Conservation (phyloP, 345 rosid species). For the Geranium rotundifolium region DNA sequence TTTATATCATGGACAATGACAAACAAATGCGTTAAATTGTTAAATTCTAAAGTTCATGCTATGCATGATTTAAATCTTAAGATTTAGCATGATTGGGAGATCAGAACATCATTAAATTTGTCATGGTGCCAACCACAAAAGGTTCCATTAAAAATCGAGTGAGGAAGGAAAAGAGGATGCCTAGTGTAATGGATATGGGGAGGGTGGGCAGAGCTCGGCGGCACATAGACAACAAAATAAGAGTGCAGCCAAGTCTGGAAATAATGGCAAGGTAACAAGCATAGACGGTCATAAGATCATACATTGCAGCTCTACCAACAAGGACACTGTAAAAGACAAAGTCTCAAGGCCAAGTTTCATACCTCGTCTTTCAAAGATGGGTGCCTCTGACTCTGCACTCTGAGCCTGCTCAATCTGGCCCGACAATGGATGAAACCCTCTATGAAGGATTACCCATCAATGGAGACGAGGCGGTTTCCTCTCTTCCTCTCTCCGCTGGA, state of each 20-base stretch:
- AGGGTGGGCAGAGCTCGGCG: conserved; percentile 85
- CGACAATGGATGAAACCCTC: conserved; percentile 29
- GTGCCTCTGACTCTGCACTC: conserved; percentile 21
- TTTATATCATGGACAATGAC: too few relatives aligned
- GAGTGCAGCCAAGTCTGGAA: conserved; percentile 96
- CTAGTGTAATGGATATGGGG: too few relatives aligned
- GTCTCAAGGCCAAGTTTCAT: conserved; percentile 91
- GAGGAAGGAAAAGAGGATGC: conserved; percentile 82
- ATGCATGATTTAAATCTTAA: not conserved
- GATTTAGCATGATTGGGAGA: conserved; percentile 4
- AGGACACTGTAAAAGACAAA: conserved; percentile 91
- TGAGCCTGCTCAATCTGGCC: conserved; percentile 24
- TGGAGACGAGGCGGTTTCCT: conserved; percentile 38
- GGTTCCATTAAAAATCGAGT: conserved; percentile 90
- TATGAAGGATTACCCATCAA: conserved; percentile 30
- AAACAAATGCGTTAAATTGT: too few relatives aligned
- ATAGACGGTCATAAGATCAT: conserved; percentile 94
- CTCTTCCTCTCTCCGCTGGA: conserved; percentile 26
- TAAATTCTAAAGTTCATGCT: too few relatives aligned
- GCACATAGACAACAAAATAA: conserved; percentile 70
- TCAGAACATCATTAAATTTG: conserved; percentile 78
- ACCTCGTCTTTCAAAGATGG: conserved; percentile 29
- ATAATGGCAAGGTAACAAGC: too few relatives aligned
- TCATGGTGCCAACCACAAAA: conserved; percentile 64
- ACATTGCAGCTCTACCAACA: conserved; percentile 99